Evolutionary conservation across 1,284 basidiomycete species (phyloP), one percentile per base, ranked within the genome.

Genomic region (Tilletia setariae): DNA sequence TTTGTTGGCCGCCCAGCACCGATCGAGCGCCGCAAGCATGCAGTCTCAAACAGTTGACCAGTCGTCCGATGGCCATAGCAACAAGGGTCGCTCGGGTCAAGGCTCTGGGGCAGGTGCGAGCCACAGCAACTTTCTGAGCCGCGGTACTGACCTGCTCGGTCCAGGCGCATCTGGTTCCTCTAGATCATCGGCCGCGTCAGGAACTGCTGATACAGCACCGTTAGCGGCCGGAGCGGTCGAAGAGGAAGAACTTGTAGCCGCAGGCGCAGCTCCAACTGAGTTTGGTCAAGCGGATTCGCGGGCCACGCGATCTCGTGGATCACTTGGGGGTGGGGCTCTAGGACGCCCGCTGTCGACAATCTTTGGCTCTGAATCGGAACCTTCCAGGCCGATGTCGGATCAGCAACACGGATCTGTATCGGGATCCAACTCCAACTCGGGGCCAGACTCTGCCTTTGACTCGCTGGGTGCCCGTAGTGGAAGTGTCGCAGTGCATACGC

Each of bases 111-210:
- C 32, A 4, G 25, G 25, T 16, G 23, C 13, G 30, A 2, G 56
- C 3, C 56, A 61, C 28, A 61, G 56, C 30, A 21, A 61, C 56
- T 61, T 61, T 61, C 35, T 61, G 56, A 61, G 56, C 30, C 2
- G 56, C 13, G 56, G 56, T 35, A 61, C 56, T 15, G 25, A 61
- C n/a, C 28, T 61, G 30, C 30, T 61, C 6, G 56, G 56, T 32
- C 56, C 56, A 32, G 56, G 56, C 13, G 56, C 56, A 9, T 25
- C 56, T 2, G 32, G 2, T 19, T 61, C 56, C 13, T 61, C 56
- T 4, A 25, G 56, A 15, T 61, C 56, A 3, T 61, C 56, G 25
- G 51, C 21, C n/a, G 28, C 23, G 21, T 53, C 51, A 40, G 35
- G 35, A 40, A 40, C 35, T 40, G 11, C 35, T 40, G 35, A 4